Evolutionary conservation across 176 grass and related monocot species (phyloP), one percentile per base, ranked within the genome.

Genomic region (Aegilops sharonensis): DNA sequence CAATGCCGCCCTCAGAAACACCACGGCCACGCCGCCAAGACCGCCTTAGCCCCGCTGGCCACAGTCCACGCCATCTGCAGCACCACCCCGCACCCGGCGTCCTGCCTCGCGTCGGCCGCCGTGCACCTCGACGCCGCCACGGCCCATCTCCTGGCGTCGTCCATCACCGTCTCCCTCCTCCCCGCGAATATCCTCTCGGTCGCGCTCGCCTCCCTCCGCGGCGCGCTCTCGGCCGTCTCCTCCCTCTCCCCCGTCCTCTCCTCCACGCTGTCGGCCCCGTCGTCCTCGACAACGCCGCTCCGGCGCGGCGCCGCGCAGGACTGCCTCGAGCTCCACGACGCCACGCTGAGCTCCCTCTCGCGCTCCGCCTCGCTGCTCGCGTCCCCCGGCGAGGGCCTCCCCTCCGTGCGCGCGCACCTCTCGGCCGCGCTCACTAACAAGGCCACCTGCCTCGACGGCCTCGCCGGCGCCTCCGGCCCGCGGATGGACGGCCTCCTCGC

Each of bases 371-470:
- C 83, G 36, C 37, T 92, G 11, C 65, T 91, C 3, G 29, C 72
- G 36, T 48, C 64, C 18, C 67, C 87, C 48, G 83, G 70, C 30
- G 89, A 77, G 32, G 21, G 56, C 77, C 70, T 92, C 14, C 78
- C 87, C 52, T 24, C 77, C 70, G 91, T 89, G 48, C 77, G 89
- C 30, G 48, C 90, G 25, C 91, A 89, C 85, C 87, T 98, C 35
- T 86, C 85, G 10, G 89, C 90, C 36, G 89, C 93, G 56, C 83
- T 95, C 74, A 68, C 94, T 47, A 93, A 98, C 87, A 92, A 88
- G 79, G 91, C 87, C 74, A 90, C 91, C 69, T 98, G 93, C 86
- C 72, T 88, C 24, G 86, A 91, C 35, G 93, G 91, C 29, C 89
- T 98, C 34, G 85, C 81, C 11, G 82, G 75, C 13, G 70, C 83